These are phyloP conservation scores for Melampsora occidentalis DNA, from an alignment of 1,284 basidiomycete genomes.

Conservation along the genomic window DNA sequence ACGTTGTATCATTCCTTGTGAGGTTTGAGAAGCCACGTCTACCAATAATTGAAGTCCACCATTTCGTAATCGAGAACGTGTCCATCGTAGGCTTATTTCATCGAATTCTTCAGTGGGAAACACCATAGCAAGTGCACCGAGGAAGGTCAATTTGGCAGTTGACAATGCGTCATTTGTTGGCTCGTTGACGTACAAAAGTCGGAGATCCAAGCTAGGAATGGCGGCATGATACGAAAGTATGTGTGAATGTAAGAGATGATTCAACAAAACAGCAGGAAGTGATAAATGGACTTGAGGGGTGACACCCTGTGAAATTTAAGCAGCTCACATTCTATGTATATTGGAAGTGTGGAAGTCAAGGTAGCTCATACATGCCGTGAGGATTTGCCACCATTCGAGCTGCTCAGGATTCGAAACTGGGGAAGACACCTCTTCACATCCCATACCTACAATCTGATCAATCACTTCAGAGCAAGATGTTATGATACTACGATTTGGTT, in stretches of 20 bases:
- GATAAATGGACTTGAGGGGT: too few relatives aligned
- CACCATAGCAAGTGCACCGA: constrained; percentile 15
- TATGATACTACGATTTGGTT: background rate
- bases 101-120: constrained; percentile 28
- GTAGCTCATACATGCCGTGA: constrained; percentile 1
- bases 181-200: constrained; percentile 1
- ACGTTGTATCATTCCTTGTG: constrained; percentile 11
- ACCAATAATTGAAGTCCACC: constrained; percentile 32
- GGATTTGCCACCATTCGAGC: background rate
- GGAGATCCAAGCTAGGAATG: constrained; percentile 16
- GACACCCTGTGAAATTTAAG: background rate
- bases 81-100: constrained; percentile 11
- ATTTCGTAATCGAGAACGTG: constrained; percentile 10
- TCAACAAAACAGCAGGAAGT: too few relatives aligned
- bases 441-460: background rate
- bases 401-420: background rate
- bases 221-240: background rate
- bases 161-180: constrained; percentile 18
- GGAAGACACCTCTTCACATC: background rate
- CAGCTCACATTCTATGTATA: background rate
- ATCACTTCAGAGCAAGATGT: background rate
- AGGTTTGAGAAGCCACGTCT: constrained; percentile 16
- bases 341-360: background rate
- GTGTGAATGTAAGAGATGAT: background rate
- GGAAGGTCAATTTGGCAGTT: constrained; percentile 18